phyloP scores from a whole-genome alignment of 768 basidiomycete species.

The Termitomyces sp. region DNA sequence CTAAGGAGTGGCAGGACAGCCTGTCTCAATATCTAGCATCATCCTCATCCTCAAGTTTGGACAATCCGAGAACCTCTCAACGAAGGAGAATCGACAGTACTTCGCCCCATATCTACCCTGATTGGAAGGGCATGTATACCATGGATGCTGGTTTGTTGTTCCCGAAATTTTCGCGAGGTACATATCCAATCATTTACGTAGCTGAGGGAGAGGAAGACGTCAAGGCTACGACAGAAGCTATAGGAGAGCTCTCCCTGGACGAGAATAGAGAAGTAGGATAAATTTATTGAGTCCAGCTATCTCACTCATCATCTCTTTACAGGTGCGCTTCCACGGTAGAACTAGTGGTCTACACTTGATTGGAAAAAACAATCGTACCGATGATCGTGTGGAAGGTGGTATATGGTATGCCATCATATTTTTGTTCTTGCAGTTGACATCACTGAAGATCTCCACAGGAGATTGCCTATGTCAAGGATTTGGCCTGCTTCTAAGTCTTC shows the following conservation, averaged over 20 bases:
- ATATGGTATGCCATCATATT: constrained; percentile 42
- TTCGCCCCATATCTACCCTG: constrained; percentile 23
- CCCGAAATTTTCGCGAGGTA: neutral
- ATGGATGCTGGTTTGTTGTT: constrained; percentile 31
- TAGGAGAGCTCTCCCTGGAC: constrained; percentile 70
- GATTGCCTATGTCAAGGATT: constrained; percentile 67
- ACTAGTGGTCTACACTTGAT: constrained; percentile 72
- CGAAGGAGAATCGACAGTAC: constrained; percentile 26
- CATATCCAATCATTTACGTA: neutral
- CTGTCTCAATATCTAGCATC: constrained; percentile 50
- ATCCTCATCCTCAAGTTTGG: constrained; percentile 20
- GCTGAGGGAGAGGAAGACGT: constrained; percentile 30
- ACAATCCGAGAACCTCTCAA: constrained; percentile 10
- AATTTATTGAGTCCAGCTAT: neutral
- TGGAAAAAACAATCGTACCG: constrained; percentile 57
- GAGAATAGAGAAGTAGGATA: constrained; percentile 63
- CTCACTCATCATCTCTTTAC: constrained; percentile 6
- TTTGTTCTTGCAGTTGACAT: constrained; percentile 10
- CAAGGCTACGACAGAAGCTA: constrained; percentile 44
- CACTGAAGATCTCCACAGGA: constrained; percentile 31
- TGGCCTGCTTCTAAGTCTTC: constrained; percentile 58
- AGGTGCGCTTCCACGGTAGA: constrained; percentile 84
- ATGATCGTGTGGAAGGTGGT: constrained; percentile 63
- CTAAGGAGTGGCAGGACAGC: constrained; percentile 75
- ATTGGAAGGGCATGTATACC: constrained; percentile 59